These are phyloP conservation scores for Suillus subluteus DNA, from an alignment of 768 basidiomycete species.

Conservation along the genomic window DNA sequence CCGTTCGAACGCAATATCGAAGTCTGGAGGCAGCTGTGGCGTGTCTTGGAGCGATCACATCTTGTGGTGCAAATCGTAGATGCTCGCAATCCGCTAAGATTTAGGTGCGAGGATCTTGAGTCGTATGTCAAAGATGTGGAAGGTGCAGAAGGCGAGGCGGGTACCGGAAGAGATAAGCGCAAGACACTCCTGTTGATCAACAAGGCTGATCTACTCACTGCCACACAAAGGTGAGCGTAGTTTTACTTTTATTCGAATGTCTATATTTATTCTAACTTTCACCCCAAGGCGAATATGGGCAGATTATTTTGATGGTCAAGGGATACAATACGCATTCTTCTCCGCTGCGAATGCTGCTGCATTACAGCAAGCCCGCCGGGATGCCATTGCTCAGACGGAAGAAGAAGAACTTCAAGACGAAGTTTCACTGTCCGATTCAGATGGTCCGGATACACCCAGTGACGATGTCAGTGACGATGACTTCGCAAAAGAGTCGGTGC, in stretches of 20 bases:
- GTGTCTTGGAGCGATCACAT: conserved; percentile 93
- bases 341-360: conserved; percentile 89
- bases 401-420: conserved; percentile 15
- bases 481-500: conserved; percentile 24
- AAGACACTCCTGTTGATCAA: conserved; percentile 87
- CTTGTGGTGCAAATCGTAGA: conserved; percentile 96
- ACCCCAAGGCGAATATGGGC: conserved; percentile 79
- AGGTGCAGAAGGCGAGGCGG: conserved; percentile 78
- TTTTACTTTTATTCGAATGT: background rate
- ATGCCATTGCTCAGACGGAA: conserved; percentile 40
- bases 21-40: conserved; percentile 98
- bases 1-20: conserved; percentile 98
- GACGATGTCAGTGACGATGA: conserved; percentile 35
- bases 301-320: conserved; percentile 81
- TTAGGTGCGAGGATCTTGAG: conserved; percentile 92
- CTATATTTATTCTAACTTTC: background rate
- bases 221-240: conserved; percentile 72
- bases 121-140: conserved; percentile 84
- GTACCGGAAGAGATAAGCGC: conserved; percentile 73
- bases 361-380: conserved; percentile 73
- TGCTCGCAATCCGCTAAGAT: conserved; percentile 90
- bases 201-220: conserved; percentile 91
- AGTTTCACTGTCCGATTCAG: conserved; percentile 30
- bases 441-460: conserved; percentile 30
- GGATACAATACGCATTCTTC: conserved; percentile 87